Evolutionary conservation across 2,329 filamentous ascomycete species (phyloP).

Genomic region (Calonectria honghensis): DNA sequence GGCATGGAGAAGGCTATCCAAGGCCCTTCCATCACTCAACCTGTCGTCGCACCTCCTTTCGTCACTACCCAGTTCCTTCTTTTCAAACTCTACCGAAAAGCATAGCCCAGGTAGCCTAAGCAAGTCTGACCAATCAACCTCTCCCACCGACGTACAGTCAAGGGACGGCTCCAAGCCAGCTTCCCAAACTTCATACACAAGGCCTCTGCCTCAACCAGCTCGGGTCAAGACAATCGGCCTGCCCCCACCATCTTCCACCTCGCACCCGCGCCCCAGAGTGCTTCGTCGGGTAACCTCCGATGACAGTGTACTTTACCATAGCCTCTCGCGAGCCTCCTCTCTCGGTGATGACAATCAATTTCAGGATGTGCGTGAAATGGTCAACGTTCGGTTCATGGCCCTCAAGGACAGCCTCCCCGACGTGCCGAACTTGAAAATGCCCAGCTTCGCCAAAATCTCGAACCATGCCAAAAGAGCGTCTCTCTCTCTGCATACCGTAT

Average conservation of each 20-base stretch:
- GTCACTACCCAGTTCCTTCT: slow-evolving; percentile 66
- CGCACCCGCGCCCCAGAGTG: slow-evolving; percentile 51
- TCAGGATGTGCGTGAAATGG: slow-evolving; percentile 86
- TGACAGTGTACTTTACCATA: slow-evolving; percentile 85
- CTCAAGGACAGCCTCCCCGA: slow-evolving; percentile 92
- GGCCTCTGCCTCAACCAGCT: slow-evolving; percentile 41
- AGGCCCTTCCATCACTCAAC: slow-evolving; percentile 72
- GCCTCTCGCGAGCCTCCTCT: slow-evolving; percentile 85
- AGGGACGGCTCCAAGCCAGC: slow-evolving; percentile 24
- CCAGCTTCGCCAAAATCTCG: slow-evolving; percentile 74
- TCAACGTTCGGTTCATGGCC: slow-evolving; percentile 92
- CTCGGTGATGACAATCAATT: slow-evolving; percentile 90
- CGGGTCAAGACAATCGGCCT: slow-evolving; percentile 39
- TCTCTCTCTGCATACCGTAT: slow-evolving; percentile 57
- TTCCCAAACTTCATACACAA: slow-evolving; percentile 33
- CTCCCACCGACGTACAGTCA: slow-evolving; percentile 31
- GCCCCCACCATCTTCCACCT: slow-evolving; percentile 22
- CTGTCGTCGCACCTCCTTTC: slow-evolving; percentile 58
- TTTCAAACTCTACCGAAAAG: slow-evolving; percentile 60
- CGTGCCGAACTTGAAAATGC: slow-evolving; percentile 83
- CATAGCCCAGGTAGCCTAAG: slow-evolving; percentile 37
- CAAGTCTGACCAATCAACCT: slow-evolving; percentile 33
- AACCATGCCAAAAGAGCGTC: slow-evolving; percentile 55
- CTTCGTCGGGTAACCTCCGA: slow-evolving; percentile 69
- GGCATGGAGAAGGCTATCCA: slow-evolving; percentile 74